Percentiles rank a stretch among this genome's conserved stretches.
Evolutionary conservation across 495 filamentous ascomycete genomes (phyloP).

Genomic region (Apodospora peruviana): DNA sequence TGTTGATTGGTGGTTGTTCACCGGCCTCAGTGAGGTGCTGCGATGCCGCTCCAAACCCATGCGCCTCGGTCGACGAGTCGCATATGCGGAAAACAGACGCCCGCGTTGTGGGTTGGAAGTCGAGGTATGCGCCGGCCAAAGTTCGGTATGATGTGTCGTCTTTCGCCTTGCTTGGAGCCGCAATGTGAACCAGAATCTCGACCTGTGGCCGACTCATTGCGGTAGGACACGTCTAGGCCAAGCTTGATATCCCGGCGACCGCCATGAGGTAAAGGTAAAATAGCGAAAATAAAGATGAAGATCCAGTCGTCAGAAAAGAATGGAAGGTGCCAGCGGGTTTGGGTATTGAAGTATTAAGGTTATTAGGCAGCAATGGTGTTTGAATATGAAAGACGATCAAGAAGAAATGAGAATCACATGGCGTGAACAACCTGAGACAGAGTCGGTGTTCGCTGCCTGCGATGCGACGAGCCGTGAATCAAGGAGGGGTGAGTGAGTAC

Average conservation of each 20-base stretch:
- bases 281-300: neutral
- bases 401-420: no score
- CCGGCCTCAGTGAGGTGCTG: no score
- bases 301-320: neutral
- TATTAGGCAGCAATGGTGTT: no score
- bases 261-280: neutral
- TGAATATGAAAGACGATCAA: no score
- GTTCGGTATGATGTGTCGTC: constrained; percentile 62
- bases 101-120: constrained; percentile 41
- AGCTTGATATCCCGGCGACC: neutral
- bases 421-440: no score
- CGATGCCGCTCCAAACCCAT: no score
- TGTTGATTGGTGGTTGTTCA: no score
- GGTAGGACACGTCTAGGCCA: neutral
- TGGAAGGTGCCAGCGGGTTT: no score
- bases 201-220: constrained; percentile 23
- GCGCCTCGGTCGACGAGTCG: neutral
- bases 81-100: constrained; percentile 1
- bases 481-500: no score
- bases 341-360: no score
- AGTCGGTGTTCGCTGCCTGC: no score
- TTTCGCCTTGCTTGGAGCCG: constrained; percentile 52
- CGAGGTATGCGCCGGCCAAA: constrained; percentile 55
- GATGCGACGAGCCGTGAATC: no score
- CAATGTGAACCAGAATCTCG: constrained; percentile 66